A percentile compares a stretch with the other conserved stretches of the same genome.
Conservation (phyloP, 768 basidiomycete genomes). For the Epithele typhae region DNA sequence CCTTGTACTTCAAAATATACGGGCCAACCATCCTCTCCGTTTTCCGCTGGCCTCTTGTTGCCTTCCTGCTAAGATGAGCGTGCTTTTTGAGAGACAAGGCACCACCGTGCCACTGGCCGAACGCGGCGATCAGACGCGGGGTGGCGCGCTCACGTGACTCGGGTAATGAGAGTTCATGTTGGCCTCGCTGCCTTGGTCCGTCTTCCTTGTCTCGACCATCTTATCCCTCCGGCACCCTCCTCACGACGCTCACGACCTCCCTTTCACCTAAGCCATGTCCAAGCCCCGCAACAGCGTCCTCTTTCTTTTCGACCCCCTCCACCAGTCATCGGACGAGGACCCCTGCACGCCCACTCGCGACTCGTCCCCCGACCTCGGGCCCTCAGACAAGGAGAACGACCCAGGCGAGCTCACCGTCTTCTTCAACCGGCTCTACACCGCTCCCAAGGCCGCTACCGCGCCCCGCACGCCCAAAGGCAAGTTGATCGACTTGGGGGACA, state of each 20-base stretch:
- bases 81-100: no score
- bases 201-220: no score
- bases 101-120: no score
- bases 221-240: neutral
- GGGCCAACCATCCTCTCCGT: no score
- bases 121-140: no score
- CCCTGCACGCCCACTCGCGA: conserved; percentile 26
- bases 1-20: no score
- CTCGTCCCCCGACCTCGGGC: conserved; percentile 23
- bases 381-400: conserved; percentile 33
- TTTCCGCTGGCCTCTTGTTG: no score
- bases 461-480: conserved; percentile 21
- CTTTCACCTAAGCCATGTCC: conserved; percentile 5
- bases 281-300: conserved; percentile 30
- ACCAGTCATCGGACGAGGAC: conserved; percentile 12
- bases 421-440: conserved; percentile 26
- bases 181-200: no score
- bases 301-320: conserved; percentile 29
- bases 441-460: conserved; percentile 3
- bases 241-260: conserved; percentile 15
- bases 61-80: no score
- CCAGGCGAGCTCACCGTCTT: conserved; percentile 26
- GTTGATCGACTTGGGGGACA: conserved; percentile 29
- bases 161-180: no score
- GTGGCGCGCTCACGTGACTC: neutral